Percentiles rank a stretch among this genome's conserved stretches.
phyloP scores from a whole-genome alignment of 345 rosid genomes.

The Murraya koenigii region DNA sequence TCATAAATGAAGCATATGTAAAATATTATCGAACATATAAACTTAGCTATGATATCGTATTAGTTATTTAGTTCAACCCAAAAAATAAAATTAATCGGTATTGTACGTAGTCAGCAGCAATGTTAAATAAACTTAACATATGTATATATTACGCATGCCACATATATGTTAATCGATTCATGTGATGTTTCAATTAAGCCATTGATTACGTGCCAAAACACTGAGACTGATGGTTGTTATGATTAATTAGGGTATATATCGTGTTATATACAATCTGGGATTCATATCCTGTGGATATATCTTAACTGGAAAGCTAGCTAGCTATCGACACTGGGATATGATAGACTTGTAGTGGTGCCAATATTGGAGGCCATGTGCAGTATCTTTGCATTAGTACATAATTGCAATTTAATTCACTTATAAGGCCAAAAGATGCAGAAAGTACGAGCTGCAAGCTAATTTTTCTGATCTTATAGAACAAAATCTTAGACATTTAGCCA shows the following conservation, averaged over 20 bases:
- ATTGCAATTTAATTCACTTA: neutral
- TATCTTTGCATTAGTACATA: neutral
- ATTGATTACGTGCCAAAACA: constrained; percentile 8
- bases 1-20: too few relatives aligned
- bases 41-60: too few relatives aligned
- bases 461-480: neutral
- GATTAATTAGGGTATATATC: neutral
- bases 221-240: constrained; percentile 14
- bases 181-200: neutral
- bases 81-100: too few relatives aligned
- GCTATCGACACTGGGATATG: too few relatives aligned
- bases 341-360: too few relatives aligned
- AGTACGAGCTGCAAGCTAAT: constrained; percentile 6
- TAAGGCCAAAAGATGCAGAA: neutral
- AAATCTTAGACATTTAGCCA: neutral
- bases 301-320: too few relatives aligned
- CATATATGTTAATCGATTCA: neutral
- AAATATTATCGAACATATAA: too few relatives aligned
- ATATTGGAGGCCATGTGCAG: constrained; percentile 18
- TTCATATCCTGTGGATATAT: too few relatives aligned
- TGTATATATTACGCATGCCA: too few relatives aligned
- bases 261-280: neutral
- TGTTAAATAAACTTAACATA: too few relatives aligned
- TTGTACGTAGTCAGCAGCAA: too few relatives aligned
- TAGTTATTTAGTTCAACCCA: too few relatives aligned